phyloP scores from a whole-genome alignment of 306 rosid genomes.

The Pyrus pyrifolia region DNA sequence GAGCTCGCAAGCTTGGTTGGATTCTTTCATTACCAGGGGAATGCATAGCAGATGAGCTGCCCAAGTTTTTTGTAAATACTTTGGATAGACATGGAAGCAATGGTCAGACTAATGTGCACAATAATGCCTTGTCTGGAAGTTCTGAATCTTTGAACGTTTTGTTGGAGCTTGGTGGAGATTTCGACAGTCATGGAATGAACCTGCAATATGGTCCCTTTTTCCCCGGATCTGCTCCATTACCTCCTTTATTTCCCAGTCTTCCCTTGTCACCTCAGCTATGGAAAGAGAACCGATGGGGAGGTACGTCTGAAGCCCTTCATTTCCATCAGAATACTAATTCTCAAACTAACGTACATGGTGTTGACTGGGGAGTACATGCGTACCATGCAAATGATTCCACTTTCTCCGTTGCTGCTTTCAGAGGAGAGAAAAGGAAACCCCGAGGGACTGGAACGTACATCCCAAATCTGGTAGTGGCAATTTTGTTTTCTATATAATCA shows the following conservation, averaged over 20 bases:
- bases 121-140: slow-evolving; percentile 20
- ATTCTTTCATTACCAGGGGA: slow-evolving; percentile 58
- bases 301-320: slow-evolving; percentile 28
- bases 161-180: slow-evolving; percentile 73
- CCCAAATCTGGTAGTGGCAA: slow-evolving; percentile 55
- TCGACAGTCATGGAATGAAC: slow-evolving; percentile 50
- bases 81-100: slow-evolving; percentile 54
- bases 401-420: slow-evolving; percentile 29
- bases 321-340: slow-evolving; percentile 36
- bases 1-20: slow-evolving; percentile 80
- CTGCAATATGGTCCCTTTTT: slow-evolving; percentile 46
- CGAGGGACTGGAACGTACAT: slow-evolving; percentile 76
- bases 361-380: slow-evolving; percentile 31
- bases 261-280: slow-evolving; percentile 46
- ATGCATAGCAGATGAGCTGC: slow-evolving; percentile 55
- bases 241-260: slow-evolving; percentile 41
- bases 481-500: background rate
- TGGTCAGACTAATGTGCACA: slow-evolving; percentile 28
- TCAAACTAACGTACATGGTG: slow-evolving; percentile 38
- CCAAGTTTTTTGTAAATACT: slow-evolving; percentile 55
- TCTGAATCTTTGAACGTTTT: slow-evolving; percentile 37
- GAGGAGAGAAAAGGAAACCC: slow-evolving; percentile 52
- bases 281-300: slow-evolving; percentile 49
- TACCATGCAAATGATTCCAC: slow-evolving; percentile 38
- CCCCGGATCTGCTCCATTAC: slow-evolving; percentile 39